Evolutionary conservation across 2,329 filamentous ascomycete species (phyloP), one percentile per base, ranked within the genome.

Genomic region (Nannizziopsis barbatae): DNA sequence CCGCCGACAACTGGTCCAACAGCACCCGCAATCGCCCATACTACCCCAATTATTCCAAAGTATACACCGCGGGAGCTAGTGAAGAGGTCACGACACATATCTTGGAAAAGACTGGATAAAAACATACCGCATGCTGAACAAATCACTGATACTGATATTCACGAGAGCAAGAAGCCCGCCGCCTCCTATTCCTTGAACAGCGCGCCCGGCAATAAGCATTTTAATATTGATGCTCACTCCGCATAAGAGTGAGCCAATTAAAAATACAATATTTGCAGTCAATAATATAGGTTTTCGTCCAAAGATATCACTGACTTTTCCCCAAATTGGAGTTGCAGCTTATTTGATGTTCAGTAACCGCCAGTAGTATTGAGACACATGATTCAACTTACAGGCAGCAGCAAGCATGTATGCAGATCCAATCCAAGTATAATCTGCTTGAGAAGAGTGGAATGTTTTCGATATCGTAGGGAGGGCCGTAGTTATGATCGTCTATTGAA

Each of bases 261-360:
- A 72, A 65, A 84, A 84, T 18, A 80, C 65, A 14, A 72, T 63
- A 50, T 81, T 80, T 14, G 78, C 78, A 2, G 74, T 56, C 11
- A 84, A 65, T 27, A 84, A 65, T 42, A 81, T 72, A 10, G 74
- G 74, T 56, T 83, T 84, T 36, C 81, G 70, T 2, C 81, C 80
- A 65, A 76, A 83, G 50, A 84, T 83, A 54, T 84, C 81, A 39
- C 75, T 78, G 17, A 81, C 64, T 57, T 81, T 81, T 17, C 77
- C 74, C 73, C 75, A 78, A 31, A 71, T 66, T 2, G 73, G 74
- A 2, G 70, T 71, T 1, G 71, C 55, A 17, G 63, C 56, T 54
- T 15, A 38, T 20, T n/a, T 14, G 27, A 39, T 20, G n/a, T 10
- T 22, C 27, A 39, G 44, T 27, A 22, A 32, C 10, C 18, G 2